Conservation (phyloP, 2,329 filamentous ascomycete species). For the Aspergillus udagawae region DNA sequence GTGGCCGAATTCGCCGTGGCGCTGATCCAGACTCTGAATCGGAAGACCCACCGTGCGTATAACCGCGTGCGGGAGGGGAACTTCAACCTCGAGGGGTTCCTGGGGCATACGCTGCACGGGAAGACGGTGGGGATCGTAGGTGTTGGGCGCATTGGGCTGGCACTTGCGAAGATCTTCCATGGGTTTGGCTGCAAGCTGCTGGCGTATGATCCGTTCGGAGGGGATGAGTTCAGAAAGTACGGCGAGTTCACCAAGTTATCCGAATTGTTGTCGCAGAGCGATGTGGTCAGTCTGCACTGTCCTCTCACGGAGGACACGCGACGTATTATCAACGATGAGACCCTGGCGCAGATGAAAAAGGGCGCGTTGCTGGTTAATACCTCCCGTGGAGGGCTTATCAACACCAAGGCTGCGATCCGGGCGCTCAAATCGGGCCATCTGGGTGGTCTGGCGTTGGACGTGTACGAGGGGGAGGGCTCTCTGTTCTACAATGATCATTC, state of each 20-base stretch:
- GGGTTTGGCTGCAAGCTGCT: constrained; percentile 63
- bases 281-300: constrained; percentile 64
- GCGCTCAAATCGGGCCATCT: constrained; percentile 59
- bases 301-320: constrained; percentile 58
- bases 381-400: constrained; percentile 61
- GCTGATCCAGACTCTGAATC: constrained; percentile 63
- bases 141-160: constrained; percentile 62
- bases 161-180: constrained; percentile 57
- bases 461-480: constrained; percentile 59
- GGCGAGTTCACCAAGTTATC: constrained; percentile 55
- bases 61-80: constrained; percentile 66
- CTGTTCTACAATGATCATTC: constrained; percentile 66
- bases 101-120: constrained; percentile 57
- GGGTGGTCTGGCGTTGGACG: constrained; percentile 62
- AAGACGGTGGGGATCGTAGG: constrained; percentile 66
- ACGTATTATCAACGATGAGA: constrained; percentile 56
- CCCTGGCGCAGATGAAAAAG: constrained; percentile 54
- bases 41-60: constrained; percentile 64
- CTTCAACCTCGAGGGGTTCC: constrained; percentile 58
- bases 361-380: constrained; percentile 62
- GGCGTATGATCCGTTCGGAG: constrained; percentile 57
- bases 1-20: constrained; percentile 68
- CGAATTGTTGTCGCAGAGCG: constrained; percentile 51
- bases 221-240: constrained; percentile 45
- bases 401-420: constrained; percentile 57